Evolutionary conservation across 805 yeast species (phyloP), one percentile per base, ranked within the genome.

Genomic region (Saturnispora serradocipensis): DNA sequence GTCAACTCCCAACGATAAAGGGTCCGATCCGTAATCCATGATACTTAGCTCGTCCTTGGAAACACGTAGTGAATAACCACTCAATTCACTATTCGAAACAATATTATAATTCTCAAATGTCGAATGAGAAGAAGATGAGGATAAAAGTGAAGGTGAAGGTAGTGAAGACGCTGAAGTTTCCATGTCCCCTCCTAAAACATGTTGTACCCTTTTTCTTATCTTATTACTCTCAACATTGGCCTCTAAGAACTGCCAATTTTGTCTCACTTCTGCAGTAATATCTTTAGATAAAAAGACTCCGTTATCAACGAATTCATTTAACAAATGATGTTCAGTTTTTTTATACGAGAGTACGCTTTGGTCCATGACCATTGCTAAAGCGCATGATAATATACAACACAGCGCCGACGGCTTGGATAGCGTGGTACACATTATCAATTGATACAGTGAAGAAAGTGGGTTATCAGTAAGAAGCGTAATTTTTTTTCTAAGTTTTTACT

Each of bases 1-100:
- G 70, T 91, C 97, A 52, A 90, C 70, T 16, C 95, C 95, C 58
- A 90, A 76, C 38, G 70, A 72, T 56, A 75, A 72, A 13, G 95
- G 95, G 56, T 77, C 70, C 1, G 60, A 46, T 18, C 32, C 39
- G 8, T 18, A 1, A 10, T 39, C 18, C 11, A 5, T 47, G 3
- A 15, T 20, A 7, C 7, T 16, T 13, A 20, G 13, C 9, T 45
- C 47, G 10, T 10, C 46, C 1, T 32, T 11, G 18, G 46, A 57
- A n/a, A 62, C 46, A 47, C 67, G 57, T 40, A 65, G 56, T 38
- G 59, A 53, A 49, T 64, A 58, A n/a, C 57, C 53, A 34, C 61
- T 62, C 18, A 61, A 45, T 13, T 54, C 49, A 4, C 47, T 43
- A 9, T 54, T 44, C 1, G 46, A 43, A 30, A 60, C 43, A 27